Conservation (phyloP, 2,329 filamentous ascomycete species). For the Alternaria sp. region DNA sequence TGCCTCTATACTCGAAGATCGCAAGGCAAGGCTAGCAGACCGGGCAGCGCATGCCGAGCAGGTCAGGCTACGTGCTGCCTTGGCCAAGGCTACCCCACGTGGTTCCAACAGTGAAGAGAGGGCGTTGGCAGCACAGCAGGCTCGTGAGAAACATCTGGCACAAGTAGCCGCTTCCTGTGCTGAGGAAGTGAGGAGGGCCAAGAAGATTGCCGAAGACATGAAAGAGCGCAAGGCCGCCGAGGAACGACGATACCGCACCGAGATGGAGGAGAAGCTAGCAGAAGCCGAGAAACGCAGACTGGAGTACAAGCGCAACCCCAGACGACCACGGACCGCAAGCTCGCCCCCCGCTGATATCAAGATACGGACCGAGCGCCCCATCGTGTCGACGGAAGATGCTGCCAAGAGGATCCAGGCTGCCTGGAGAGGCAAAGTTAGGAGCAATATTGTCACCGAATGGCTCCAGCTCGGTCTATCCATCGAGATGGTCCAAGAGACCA, state of each 20-base stretch:
- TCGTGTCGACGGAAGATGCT: constrained; percentile 68
- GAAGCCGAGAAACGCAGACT: constrained; percentile 77
- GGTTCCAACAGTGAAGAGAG: constrained; percentile 76
- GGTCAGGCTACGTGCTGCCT: constrained; percentile 77
- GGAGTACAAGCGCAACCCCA: constrained; percentile 62
- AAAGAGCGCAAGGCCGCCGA: constrained; percentile 83
- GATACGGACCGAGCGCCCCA: constrained; percentile 35
- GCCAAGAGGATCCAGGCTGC: constrained; percentile 73
- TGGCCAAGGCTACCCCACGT: constrained; percentile 75
- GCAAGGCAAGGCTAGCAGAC: constrained; percentile 81
- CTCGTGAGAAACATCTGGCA: constrained; percentile 80
- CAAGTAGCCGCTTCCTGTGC: constrained; percentile 84
- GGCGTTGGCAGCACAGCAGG: constrained; percentile 78
- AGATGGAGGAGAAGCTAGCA: constrained; percentile 82
- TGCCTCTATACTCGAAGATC: constrained; percentile 81
- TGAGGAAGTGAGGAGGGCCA: constrained; percentile 83
- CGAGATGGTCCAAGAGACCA: constrained; percentile 73
- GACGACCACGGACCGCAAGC: constrained; percentile 67
- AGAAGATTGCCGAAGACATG: constrained; percentile 82
- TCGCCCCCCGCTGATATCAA: constrained; percentile 57
- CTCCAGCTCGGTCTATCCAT: constrained; percentile 72
- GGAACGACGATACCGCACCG: constrained; percentile 71
- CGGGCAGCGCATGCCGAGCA: constrained; percentile 84
- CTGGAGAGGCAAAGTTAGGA: constrained; percentile 70
- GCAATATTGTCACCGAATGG: constrained; percentile 71